Evolutionary conservation across 106 monocot species (phyloP), one percentile per base, ranked within the genome.

Genomic region (Iris macrosiphon): DNA sequence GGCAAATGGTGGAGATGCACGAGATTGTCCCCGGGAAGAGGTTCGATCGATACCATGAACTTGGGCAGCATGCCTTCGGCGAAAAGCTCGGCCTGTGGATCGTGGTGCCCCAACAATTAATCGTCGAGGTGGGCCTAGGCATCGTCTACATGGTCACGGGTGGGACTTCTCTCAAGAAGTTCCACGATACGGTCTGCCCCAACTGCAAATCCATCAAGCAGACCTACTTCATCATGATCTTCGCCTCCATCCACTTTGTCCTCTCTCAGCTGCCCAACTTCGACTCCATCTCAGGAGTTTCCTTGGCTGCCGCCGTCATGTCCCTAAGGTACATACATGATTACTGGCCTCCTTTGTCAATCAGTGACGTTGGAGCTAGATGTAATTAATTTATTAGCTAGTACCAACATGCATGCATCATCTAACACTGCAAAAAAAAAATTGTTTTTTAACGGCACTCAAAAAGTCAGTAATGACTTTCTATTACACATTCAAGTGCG

Each of bases 1-100:
- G 86, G 86, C 86, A 86, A 42, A 86, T 86, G 86, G 86, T 86
- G 4, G 77, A 86, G 69, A 86, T 86, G 86, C 86, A 86, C 22
- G 86, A 86, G 69, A 81, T 81, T 77, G 81, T 86, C 2, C 81
- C 81, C 0, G 86, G 86, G 17, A 77, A 74, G 65, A 16, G 86
- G 10, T 86, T 86, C 25, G 81, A 86, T 4, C 61, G 86, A 2
- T 86, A 86, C 76, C 86, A 86, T 18, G 86, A 86, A 67, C 76
- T 86, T 2, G 86, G 86, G 2, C 86, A 86, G 52, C 70, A 86
- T 15, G 86, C 86, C 0, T 86, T 86, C 25, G 86, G 86, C 3
- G 77, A 77, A 5, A 72, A 63, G 49, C 65, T 86, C 0, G 86
- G 86, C 0, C 77, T 86, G 4, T 86, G 81, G 81, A 81, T 86